phyloP scores from a whole-genome alignment of 2,329 filamentous ascomycete species.

The Sclerotinia minor region DNA sequence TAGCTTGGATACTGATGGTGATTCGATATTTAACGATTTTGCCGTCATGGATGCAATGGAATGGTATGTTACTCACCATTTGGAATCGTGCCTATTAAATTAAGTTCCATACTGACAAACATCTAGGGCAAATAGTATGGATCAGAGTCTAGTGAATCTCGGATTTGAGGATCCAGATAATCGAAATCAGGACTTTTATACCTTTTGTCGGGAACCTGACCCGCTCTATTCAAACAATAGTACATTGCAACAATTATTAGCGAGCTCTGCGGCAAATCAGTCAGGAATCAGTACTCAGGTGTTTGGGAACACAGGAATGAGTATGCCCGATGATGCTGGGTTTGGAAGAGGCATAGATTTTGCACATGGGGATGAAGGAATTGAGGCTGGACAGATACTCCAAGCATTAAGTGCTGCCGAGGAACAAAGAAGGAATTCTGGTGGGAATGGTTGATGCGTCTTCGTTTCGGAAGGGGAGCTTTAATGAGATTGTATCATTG shows the following conservation, averaged over 20 bases:
- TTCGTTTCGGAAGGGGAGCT: neutral
- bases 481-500: neutral
- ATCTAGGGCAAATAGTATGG: conserved; percentile 40
- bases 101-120: conserved; percentile 27
- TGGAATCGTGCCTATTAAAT: neutral
- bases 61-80: conserved; percentile 40
- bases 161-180: conserved; percentile 42
- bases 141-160: conserved; percentile 42
- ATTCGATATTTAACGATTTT: conserved; percentile 58
- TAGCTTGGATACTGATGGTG: conserved; percentile 40
- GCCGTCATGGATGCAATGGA: conserved; percentile 57
- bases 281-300: conserved; percentile 30
- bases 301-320: conserved; percentile 28
- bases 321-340: conserved; percentile 15
- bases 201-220: conserved; percentile 41
- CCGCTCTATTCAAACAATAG: conserved; percentile 37
- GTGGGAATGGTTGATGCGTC: conserved; percentile 15
- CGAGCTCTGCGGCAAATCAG: conserved; percentile 37
- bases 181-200: conserved; percentile 42
- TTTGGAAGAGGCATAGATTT: conserved; percentile 24
- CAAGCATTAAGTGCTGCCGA: conserved; percentile 39
- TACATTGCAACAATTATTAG: conserved; percentile 40
- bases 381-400: conserved; percentile 41
- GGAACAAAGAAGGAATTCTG: conserved; percentile 27
- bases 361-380: conserved; percentile 37